These are phyloP conservation scores for Wilcoxina mikolae DNA, from an alignment of 495 filamentous ascomycete genomes.

Conservation along the genomic window DNA sequence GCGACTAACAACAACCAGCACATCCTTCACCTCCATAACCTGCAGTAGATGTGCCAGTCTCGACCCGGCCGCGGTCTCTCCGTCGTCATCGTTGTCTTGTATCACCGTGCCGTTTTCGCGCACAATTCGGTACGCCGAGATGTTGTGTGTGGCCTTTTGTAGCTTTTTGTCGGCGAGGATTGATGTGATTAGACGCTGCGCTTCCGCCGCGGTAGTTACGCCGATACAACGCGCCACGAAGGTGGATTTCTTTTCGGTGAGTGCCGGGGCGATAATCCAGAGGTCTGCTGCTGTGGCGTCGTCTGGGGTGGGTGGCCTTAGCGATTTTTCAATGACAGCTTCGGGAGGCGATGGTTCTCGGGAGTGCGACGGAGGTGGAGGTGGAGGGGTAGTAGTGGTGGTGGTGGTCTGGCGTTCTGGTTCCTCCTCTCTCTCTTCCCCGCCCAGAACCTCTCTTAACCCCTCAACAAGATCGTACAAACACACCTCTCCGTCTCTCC, in stretches of 20 bases:
- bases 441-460: conserved; percentile 26
- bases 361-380: not conserved
- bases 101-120: conserved; percentile 39
- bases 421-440: conserved; percentile 11
- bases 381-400: too few species aligned
- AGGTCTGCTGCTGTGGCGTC: conserved; percentile 22
- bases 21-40: conserved; percentile 84
- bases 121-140: conserved; percentile 46
- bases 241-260: conserved; percentile 72
- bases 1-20: conserved; percentile 81
- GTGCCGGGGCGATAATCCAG: conserved; percentile 56
- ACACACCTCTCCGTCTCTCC: conserved; percentile 61
- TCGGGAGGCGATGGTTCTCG: not conserved
- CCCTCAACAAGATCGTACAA: conserved; percentile 75
- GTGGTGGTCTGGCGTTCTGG: conserved; percentile 10
- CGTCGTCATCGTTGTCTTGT: conserved; percentile 92
- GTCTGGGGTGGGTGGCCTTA: not conserved
- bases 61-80: conserved; percentile 84
- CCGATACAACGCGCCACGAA: conserved; percentile 64
- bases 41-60: conserved; percentile 79
- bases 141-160: conserved; percentile 81
- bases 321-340: not conserved
- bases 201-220: conserved; percentile 53
- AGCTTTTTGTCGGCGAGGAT: conserved; percentile 59
- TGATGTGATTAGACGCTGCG: conserved; percentile 54